Evolutionary conservation across 163 green algal species (phyloP).

Genomic region (Chlamydomonas reinhardtii): DNA sequence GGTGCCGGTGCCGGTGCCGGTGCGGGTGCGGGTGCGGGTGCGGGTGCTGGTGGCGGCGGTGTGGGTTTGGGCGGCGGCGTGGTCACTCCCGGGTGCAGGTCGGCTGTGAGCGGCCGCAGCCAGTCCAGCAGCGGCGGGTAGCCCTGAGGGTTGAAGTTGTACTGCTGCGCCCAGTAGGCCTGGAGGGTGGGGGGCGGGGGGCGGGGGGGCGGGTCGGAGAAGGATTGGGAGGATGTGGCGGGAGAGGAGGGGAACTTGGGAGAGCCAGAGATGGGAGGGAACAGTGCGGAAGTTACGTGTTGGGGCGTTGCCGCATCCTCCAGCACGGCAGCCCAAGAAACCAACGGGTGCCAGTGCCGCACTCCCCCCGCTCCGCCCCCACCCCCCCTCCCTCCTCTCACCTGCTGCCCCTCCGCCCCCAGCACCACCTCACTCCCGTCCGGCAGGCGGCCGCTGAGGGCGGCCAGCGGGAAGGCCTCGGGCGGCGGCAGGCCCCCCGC

Average conservation of each 20-base stretch:
- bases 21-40: background rate
- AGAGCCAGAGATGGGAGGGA: too few species aligned
- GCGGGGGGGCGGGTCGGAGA: background rate
- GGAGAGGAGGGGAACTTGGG: too few species aligned
- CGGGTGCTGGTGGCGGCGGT: background rate
- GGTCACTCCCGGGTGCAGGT: slow-evolving; percentile 60
- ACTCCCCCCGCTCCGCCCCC: too few species aligned
- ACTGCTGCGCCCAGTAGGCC: slow-evolving; percentile 75
- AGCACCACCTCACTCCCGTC: slow-evolving; percentile 8
- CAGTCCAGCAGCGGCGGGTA: slow-evolving; percentile 71
- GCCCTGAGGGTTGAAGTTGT: slow-evolving; percentile 73
- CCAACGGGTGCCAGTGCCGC: too few species aligned
- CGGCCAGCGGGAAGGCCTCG: slow-evolving; percentile 71
- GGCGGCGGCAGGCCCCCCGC: slow-evolving; percentile 71
- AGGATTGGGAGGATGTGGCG: too few species aligned
- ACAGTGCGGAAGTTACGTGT: too few species aligned
- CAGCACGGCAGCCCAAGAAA: too few species aligned
- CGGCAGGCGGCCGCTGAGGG: background rate
- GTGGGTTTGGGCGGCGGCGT: background rate
- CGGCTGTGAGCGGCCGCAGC: slow-evolving; percentile 58
- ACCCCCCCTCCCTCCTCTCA: background rate
- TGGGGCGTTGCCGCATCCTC: too few species aligned
- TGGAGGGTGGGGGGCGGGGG: slow-evolving; percentile 12
- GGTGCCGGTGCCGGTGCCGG: background rate
- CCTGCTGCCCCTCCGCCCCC: slow-evolving; percentile 41